Base-by-base conservation (phyloP, 2,329 filamentous ascomycete species). In the Leptographium wingfieldii region DNA sequence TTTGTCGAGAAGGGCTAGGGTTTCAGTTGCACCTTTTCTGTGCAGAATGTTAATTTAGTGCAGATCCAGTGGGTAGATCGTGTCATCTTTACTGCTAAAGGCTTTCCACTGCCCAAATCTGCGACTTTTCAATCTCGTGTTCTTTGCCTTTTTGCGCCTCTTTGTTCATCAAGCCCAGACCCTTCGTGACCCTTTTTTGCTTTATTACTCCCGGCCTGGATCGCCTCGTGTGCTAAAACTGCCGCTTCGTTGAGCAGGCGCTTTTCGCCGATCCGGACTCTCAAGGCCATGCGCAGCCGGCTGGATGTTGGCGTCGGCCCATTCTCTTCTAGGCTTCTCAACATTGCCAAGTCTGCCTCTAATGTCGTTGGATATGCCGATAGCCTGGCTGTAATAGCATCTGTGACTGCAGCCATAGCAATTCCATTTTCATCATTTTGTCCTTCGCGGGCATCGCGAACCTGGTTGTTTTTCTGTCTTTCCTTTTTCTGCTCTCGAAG, bases 241-340 rank as follows among this genome's bases (percentile, higher is more conserved):
- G 58, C n/a, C 2, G 63, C 61, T 58, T 71, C 69, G 19, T 59
- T 59, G 31, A 73, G 60, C 5, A 73, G 60, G 43, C 64, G 62
- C 64, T 73, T 73, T 63, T 73, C 71, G 10, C 71, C 71, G 25
- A 68, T 66, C n/a, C 71, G 65, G 22, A 73, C 70, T 25, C 67
- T 68, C 12, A 73, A 55, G 0, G 71, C 71, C 66, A 70, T 68
- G n/a, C 62, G 59, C 59, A 62, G 58, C 29, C 66, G 63, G 22
- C 52, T 40, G 3, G 49, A 9, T 25, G 19, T 14, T 2, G 48
- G 3, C 19, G 38, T 14, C 16, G 12, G 22, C 10, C 19, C 58
- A 14, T 22, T 22, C 11, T 57, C 48, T 6, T 12, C 7, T 3
- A 63, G 56, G 60, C 22, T 54, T 6, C 48, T 35, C 19, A 68